Evolutionary conservation across 441 rosid genomes (phyloP).

Genomic region (Erodium texanum): DNA sequence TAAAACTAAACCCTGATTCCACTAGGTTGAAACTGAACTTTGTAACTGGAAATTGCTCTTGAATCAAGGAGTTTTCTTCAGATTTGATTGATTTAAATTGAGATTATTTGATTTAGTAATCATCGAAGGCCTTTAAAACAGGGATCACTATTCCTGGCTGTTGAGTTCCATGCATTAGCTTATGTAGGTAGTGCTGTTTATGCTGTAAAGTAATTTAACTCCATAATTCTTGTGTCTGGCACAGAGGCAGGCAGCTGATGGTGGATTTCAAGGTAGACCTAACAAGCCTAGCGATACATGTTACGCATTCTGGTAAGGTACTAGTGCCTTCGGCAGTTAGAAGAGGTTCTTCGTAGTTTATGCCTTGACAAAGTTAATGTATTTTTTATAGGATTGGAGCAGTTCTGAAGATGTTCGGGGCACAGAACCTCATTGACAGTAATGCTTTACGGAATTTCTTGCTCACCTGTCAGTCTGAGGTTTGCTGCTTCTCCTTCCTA

Average conservation of each 20-base stretch:
- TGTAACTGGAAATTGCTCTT: not conserved
- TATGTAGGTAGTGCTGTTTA: no score
- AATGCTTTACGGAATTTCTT: slow-evolving; percentile 51
- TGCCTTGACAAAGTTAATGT: slow-evolving; percentile 15
- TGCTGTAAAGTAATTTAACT: not conserved
- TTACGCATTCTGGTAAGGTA: slow-evolving; percentile 81
- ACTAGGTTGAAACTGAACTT: not conserved
- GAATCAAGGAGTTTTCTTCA: slow-evolving; percentile 1
- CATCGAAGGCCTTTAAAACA: not conserved
- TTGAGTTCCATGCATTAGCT: no score
- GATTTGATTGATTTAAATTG: not conserved
- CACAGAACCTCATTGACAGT: slow-evolving; percentile 44
- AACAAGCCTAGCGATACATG: slow-evolving; percentile 89
- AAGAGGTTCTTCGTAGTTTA: not conserved
- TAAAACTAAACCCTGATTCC: not conserved
- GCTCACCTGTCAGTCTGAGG: slow-evolving; percentile 79
- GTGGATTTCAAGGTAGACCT: slow-evolving; percentile 87
- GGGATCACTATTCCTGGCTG: not conserved
- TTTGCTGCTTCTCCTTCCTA: slow-evolving; percentile 23
- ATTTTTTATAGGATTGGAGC: slow-evolving; percentile 60
- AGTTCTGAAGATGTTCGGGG: slow-evolving; percentile 63
- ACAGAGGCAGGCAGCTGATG: slow-evolving; percentile 77
- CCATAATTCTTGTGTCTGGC: slow-evolving; percentile 15
- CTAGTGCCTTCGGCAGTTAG: slow-evolving; percentile 7
- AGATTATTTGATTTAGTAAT: not conserved